Conservation (phyloP, 139 green algal species). For the Pleodorina starrii region DNA sequence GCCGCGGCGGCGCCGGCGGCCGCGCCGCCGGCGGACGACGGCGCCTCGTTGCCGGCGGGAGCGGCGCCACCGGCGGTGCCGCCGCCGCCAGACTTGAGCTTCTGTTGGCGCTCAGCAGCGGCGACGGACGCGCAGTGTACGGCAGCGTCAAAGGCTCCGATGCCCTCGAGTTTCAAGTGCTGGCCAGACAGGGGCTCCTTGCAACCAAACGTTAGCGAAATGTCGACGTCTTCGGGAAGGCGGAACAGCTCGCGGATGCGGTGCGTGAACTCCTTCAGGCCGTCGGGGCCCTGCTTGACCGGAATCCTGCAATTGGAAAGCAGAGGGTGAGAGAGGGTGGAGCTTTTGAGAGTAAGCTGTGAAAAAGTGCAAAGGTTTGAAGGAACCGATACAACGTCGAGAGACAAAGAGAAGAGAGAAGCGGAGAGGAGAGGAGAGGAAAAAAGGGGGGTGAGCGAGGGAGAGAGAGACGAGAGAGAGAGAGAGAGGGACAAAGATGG, state of each 20-base stretch:
- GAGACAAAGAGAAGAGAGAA: not conserved
- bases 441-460: no score
- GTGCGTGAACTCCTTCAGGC: conserved; percentile 70
- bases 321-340: not conserved
- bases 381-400: not conserved
- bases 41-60: not conserved
- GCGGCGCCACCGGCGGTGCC: not conserved
- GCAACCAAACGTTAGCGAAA: conserved; percentile 78
- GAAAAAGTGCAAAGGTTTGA: no score
- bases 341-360: no score
- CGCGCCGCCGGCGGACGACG: no score
- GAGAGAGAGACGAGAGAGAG: no score
- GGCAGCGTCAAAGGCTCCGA: conserved; percentile 76
- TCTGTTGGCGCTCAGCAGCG: conserved; percentile 71
- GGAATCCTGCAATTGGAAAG: conserved; percentile 61
- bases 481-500: no score
- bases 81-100: conserved; percentile 54
- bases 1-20: not conserved
- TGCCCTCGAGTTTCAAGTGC: conserved; percentile 79
- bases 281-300: conserved; percentile 71
- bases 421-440: not conserved
- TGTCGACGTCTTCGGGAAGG: conserved; percentile 77
- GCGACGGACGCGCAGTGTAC: conserved; percentile 78
- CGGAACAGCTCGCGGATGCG: conserved; percentile 69
- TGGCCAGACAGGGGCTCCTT: conserved; percentile 75